Evolutionary conservation across 2,329 filamentous ascomycete species (phyloP).

Genomic region (Diaporthe vaccinii): DNA sequence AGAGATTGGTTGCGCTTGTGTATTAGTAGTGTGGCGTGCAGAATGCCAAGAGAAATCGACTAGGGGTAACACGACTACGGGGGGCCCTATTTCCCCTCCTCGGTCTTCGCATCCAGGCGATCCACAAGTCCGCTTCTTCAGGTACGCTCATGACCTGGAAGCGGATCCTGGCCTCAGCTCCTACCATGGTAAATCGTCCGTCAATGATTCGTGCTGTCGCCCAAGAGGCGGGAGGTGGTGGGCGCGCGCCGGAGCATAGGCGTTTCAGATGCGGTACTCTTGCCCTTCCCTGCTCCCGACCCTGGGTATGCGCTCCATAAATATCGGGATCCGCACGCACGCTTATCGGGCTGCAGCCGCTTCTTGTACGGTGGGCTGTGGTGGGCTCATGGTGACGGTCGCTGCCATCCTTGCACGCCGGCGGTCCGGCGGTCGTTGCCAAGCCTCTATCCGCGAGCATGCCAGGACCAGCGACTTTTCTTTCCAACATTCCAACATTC

Average conservation of each 20-base stretch:
- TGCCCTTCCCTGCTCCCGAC: neutral
- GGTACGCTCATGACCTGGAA: conserved; percentile 13
- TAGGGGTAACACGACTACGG: no score
- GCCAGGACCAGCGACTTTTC: neutral
- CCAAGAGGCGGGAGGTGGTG: conserved; percentile 4
- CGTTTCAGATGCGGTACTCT: conserved; percentile 12
- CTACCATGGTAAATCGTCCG: neutral
- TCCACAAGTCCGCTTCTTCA: conserved; percentile 13
- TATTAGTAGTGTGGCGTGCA: no score
- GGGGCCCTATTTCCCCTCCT: no score
- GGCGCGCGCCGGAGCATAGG: conserved; percentile 10
- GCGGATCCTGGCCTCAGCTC: neutral
- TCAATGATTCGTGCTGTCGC: conserved; percentile 15
- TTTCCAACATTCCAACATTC: neutral
- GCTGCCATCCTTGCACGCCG: conserved; percentile 11
- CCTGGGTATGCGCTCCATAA: conserved; percentile 7
- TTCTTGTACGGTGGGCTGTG: conserved; percentile 6
- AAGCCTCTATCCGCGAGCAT: conserved; percentile 10
- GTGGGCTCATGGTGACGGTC: conserved; percentile 14
- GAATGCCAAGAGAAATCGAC: no score
- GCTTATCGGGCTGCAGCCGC: conserved; percentile 10
- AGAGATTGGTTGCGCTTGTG: no score
- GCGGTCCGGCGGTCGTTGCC: conserved; percentile 18
- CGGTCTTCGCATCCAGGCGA: neutral
- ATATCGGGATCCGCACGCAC: conserved; percentile 23